Evolutionary conservation across 163 green algal genomes (phyloP).

Genomic region (Chlamydomonas reinhardtii): DNA sequence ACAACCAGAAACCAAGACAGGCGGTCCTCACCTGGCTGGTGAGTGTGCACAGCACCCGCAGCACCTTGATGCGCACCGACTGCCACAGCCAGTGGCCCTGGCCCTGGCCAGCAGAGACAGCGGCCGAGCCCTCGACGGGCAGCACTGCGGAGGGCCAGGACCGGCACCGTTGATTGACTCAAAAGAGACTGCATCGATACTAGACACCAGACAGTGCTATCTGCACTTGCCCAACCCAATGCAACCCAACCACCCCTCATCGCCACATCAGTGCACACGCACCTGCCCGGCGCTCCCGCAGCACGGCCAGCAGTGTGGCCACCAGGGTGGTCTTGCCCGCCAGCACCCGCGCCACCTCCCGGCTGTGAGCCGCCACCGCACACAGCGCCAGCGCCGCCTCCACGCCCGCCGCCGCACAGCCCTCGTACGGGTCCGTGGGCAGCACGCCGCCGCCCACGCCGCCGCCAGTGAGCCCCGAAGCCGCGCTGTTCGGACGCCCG

Average conservation of each 20-base stretch:
- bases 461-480: neutral
- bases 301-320: slow-evolving; percentile 34
- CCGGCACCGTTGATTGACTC: no score
- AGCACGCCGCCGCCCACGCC: neutral
- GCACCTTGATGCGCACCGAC: slow-evolving; percentile 3
- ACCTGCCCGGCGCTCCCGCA: slow-evolving; percentile 15
- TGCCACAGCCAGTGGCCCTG: neutral
- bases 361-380: slow-evolving; percentile 14
- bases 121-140: no score
- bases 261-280: no score
- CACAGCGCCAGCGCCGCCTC: slow-evolving; percentile 38
- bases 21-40: slow-evolving; percentile 13
- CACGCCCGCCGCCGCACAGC: slow-evolving; percentile 16
- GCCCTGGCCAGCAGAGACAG: neutral
- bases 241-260: no score
- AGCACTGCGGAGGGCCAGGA: no score
- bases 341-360: slow-evolving; percentile 41
- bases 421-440: slow-evolving; percentile 7
- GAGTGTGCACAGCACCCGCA: slow-evolving; percentile 28
- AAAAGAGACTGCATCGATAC: no score
- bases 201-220: no score
- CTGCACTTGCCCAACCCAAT: no score
- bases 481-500: no score
- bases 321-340: slow-evolving; percentile 42
- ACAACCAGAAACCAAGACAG: no score